Evolutionary conservation across 2,329 filamentous ascomycete genomes (phyloP), one percentile per base, ranked within the genome.

Genomic region (Exophiala phaeomuriformis): DNA sequence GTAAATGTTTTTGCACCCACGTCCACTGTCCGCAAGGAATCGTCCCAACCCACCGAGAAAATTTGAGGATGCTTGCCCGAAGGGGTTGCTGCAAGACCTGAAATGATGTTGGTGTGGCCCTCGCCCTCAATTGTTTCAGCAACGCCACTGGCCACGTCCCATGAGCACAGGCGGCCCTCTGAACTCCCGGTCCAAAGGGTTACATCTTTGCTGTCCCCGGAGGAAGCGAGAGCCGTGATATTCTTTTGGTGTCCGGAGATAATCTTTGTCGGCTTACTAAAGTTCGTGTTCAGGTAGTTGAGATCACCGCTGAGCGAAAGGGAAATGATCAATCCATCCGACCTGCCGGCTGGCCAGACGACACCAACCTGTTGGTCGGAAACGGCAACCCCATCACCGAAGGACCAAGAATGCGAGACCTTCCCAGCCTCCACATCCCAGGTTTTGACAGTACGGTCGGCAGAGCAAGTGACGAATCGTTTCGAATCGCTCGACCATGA

Each of bases 1-100:
- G 84, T 77, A 68, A 94, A 96, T 0, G 84, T 87, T 64, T 82
- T 85, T 49, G 84, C 81, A 0, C 82, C 78, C 54, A 85, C 78
- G 60, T 95, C 90, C 35, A 94, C 78, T 41, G 81, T 85, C 58
- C 90, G 85, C 35, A 97, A 76, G 1, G 85, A 89, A 68, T 98
- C 93, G 66, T 98, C 93, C 93, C 91, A 98, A 59, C 85, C 90
- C 49, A 91, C 86, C 64, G 85, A 91, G 72, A 88, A 90, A n/a
- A 89, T 81, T 60, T 82, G 79, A 33, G 82, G 71, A 43, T 65
- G 63, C 1, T 75, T 67, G 28, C 44, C 42, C 4, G 56, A 39
- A 12, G 55, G 30, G 5, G 75, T 74, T 0, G 81, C 73, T 2
- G 84, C 75, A 59, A 98, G 84, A 47, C 87, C 86, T 2, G 84